Conservation (phyloP, 148 eudicot genomes). For the Agrostemma githago region DNA sequence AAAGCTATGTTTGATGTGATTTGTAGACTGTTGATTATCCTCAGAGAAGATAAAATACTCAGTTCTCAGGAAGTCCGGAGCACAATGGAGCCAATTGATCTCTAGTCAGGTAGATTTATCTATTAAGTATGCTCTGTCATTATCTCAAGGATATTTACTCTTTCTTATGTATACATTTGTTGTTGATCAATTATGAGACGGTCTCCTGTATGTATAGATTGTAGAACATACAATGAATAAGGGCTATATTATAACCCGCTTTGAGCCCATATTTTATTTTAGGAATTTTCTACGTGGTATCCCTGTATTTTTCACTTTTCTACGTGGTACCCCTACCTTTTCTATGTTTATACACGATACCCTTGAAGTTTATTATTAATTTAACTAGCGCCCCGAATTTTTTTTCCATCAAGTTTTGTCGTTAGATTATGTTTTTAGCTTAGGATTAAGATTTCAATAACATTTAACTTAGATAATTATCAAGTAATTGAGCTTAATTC, state of each 20-base stretch:
- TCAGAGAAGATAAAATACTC: slow-evolving; percentile 91
- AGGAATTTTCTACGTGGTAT: no score
- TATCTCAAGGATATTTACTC: background rate
- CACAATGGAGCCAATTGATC: slow-evolving; percentile 98
- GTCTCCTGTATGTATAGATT: background rate
- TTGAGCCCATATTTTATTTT: background rate
- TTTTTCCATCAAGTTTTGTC: no score
- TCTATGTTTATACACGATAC: no score
- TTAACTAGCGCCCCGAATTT: no score
- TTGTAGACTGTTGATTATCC: slow-evolving; percentile 81
- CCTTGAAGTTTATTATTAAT: no score
- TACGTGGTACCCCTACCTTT: no score
- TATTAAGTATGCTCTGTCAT: slow-evolving; percentile 4
- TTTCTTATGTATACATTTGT: background rate
- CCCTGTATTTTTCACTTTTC: no score
- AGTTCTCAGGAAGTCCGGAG: slow-evolving; percentile 90
- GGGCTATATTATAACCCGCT: background rate
- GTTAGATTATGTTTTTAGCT: no score
- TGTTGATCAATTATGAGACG: background rate
- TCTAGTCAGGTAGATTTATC: slow-evolving; percentile 94
- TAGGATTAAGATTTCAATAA: no score
- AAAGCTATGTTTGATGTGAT: background rate
- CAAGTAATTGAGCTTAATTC: no score
- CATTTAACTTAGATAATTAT: no score
- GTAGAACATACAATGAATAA: background rate